Percentiles rank a stretch among this genome's conserved stretches.
phyloP scores from a whole-genome alignment of 805 yeast genomes.

The Suhomyces vadensis region DNA sequence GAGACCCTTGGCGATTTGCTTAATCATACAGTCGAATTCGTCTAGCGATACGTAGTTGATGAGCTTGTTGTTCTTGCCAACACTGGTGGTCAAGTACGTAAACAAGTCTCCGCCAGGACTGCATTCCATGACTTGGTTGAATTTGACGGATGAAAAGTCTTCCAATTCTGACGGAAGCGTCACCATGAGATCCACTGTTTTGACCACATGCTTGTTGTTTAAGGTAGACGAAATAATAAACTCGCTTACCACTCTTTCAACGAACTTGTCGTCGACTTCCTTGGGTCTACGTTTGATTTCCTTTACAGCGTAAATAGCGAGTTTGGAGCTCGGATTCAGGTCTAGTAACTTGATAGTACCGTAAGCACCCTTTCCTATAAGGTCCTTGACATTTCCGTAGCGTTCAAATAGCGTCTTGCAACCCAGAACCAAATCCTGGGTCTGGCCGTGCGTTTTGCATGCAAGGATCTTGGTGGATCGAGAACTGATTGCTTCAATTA shows the following conservation, averaged over 20 bases:
- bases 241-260: constrained; percentile 81
- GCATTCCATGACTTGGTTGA: constrained; percentile 42
- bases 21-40: constrained; percentile 88
- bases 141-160: constrained; percentile 8
- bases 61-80: constrained; percentile 8
- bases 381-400: constrained; percentile 35
- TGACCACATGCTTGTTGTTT: constrained; percentile 73
- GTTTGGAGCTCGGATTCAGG: constrained; percentile 11
- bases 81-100: constrained; percentile 24
- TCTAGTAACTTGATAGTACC: constrained; percentile 48
- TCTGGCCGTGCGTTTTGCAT: neutral
- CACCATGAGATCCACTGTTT: constrained; percentile 73
- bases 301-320: constrained; percentile 31
- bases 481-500: constrained; percentile 23
- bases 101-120: constrained; percentile 39
- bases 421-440: constrained; percentile 6
- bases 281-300: constrained; percentile 27
- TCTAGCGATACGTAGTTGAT: constrained; percentile 25
- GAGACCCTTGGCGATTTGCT: constrained; percentile 80
- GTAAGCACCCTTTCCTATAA: constrained; percentile 48
- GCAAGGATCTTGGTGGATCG: constrained; percentile 18
- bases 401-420: constrained; percentile 30
- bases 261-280: constrained; percentile 46
- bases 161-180: constrained; percentile 20
- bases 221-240: constrained; percentile 82